Evolutionary conservation across 2,329 filamentous ascomycete species (phyloP), one percentile per base, ranked within the genome.

Genomic region (Hymenoscyphus infarciens): DNA sequence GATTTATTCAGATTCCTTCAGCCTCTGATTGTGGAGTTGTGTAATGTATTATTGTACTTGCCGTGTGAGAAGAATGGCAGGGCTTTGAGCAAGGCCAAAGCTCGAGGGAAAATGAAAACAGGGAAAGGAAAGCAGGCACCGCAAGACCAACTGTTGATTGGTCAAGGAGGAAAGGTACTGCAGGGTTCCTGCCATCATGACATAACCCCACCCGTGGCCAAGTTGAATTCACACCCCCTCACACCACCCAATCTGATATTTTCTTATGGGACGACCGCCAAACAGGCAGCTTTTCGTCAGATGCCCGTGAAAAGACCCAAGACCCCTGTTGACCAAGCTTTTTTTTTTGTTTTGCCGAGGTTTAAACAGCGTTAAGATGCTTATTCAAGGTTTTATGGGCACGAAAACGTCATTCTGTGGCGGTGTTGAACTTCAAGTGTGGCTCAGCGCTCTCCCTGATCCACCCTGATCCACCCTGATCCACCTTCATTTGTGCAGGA

Each of bases 191-290:
- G 10, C 45, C 15, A 38, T 25, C 6, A 52, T 52, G 45, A 52
- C 45, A 52, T 52, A 52, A 52, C 45, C 25, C 45, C 45, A 25
- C 45, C 25, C 45, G 45, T 52, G 45, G 45, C 45, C 45, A 52
- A 52, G 19, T 52, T 25, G 45, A 25, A 52, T 22, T 52, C 19
- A 52, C 45, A 52, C 45, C 13, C 19, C 19, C 8, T 52, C 45
- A 52, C 45, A 52, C 45, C 45, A 52, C 45, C 45, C 11, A 52
- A 25, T 25, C 45, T 52, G 45, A 52, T 52, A 25, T 25, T 52
- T 22, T 52, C 45, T 19, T n/a, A 45, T 45, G 19, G 42, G 42
- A 33, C 31, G 31, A 33, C 6, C 2, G 31, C 4, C 19, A 52
- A 52, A 52, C 19, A 38, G 35, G 35, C 13, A 52, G 8, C 45